Base-by-base conservation (phyloP, 1,284 basidiomycete species). In the Gomphus bonarii region DNA sequence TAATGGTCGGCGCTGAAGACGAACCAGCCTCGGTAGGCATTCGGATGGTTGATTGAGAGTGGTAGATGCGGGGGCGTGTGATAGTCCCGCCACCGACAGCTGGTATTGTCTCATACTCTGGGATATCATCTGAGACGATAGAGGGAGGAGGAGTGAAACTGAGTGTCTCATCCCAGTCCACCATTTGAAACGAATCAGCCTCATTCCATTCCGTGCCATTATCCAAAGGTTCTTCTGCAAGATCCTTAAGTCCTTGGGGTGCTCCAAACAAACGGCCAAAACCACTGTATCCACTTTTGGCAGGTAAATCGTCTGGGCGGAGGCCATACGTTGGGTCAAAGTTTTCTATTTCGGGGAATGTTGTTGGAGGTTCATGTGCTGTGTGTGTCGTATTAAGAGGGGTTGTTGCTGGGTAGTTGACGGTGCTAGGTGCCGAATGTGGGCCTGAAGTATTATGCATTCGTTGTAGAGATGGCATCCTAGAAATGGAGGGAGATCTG, bases 241-340 rank as follows among this genome's bases (percentile, higher is more conserved):
- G 79, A 64, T 89, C 88, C 3, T 82, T 88, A 2, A 92, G 75
- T 11, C 90, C 89, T 61, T 81, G 81, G 61, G 77, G 80, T 1
- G 78, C 76, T 1, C 73, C 71, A 61, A 88, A 91, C 9, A 92
- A 73, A 44, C 75, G 81, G n/a, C 82, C 79, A 63, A 93, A 90
- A 16, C 76, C 77, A 48, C 75, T 76, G 68, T 90, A 91, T 1
- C 79, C 73, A 61, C 82, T 84, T 67, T 87, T 88, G 1, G 75
- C 73, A 0, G 92, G 92, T 5, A 95, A 75, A 11, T 88, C 87
- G 65, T 95, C 92, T 0, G 91, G 90, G 14, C 95, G 84, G n/a
- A 97, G 74, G n/a, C 95, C 95, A 65, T 98, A 97, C 0, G 95
- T 97, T 0, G 94, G 95, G 66, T 98, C 95, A 69, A 91, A 97